Conservation (phyloP, 306 rosid species). For the Ziziphus jujuba region DNA sequence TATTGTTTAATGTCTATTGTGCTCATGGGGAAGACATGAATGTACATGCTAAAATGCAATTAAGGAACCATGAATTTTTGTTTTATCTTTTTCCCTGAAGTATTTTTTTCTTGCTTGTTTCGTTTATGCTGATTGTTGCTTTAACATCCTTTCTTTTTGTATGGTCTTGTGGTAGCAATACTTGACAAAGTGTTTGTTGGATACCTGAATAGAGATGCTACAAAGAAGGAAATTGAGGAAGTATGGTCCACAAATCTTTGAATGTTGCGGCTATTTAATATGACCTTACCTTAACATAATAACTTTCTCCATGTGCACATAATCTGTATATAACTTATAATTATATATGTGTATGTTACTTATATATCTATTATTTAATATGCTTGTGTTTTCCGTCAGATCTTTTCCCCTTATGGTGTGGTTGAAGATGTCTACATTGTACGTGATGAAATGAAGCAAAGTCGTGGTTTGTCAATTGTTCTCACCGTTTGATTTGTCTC, state of each 20-base stretch:
- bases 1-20: no score
- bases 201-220: conserved; percentile 53
- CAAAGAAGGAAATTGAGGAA: conserved; percentile 72
- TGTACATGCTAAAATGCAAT: no score
- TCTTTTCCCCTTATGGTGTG: conserved; percentile 77
- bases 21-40: no score
- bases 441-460: conserved; percentile 44
- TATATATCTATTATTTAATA: neutral
- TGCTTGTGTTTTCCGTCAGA: conserved; percentile 41
- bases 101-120: neutral
- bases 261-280: conserved; percentile 23
- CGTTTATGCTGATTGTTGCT: neutral
- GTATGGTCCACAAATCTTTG: conserved; percentile 41
- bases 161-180: conserved; percentile 40
- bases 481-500: conserved; percentile 24
- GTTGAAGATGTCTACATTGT: conserved; percentile 66
- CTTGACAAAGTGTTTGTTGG: conserved; percentile 70
- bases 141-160: conserved; percentile 19
- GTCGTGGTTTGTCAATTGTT: conserved; percentile 59
- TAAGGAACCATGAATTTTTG: no score
- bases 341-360: neutral
- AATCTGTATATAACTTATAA: no score
- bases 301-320: neutral
- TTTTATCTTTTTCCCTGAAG: neutral
- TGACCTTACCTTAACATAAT: conserved; percentile 22